Evolutionary conservation across 495 filamentous ascomycete genomes (phyloP), one percentile per base, ranked within the genome.

Genomic region (Penicillium atrosanguineum): DNA sequence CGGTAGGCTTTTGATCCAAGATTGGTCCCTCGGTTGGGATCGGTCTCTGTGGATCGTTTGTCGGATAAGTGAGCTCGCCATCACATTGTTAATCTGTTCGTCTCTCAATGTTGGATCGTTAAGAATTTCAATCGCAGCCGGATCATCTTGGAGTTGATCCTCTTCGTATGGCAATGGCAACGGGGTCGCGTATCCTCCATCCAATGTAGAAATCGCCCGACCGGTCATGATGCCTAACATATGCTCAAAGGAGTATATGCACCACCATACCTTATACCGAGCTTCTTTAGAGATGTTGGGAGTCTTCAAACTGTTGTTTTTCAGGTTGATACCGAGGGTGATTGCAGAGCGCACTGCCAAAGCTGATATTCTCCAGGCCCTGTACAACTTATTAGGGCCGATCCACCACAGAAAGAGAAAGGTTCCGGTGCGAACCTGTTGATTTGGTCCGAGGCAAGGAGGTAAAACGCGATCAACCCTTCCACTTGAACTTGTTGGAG

Each of bases 291-390:
- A 73, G 9, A 74, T 56, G 46, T 77, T 73, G 16, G 71, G 47
- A 1, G 81, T 73, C 6, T 64, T 63, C 11, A 69, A 61, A 40
- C 72, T 78, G 18, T 79, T 78, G 55, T 80, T 87, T 34, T 81
- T 83, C 49, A 86, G 60, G 52, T 88, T 84, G n/a, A 89, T 69
- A n/a, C 84, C 85, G 12, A 88, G 75, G 0, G 80, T 76, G 39
- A 81, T 74, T 6, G 80, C 82, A 52, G 81, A 79, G 20, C 86
- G 79, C 37, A 88, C 64, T 31, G 83, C 82, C 44, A 87, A 64
- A 26, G 81, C 84, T 43, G 72, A 78, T 21, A 83, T 77, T 52
- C 78, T 75, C 83, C 83, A 89, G 20, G 86, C 79, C 53, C 85
- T 88, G 38, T 38, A 28, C 3, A 4, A 46, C 29, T 28, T 5